phyloP scores from a whole-genome alignment of 352 stramenopile species.

The Pilasporangium apinafurcum region DNA sequence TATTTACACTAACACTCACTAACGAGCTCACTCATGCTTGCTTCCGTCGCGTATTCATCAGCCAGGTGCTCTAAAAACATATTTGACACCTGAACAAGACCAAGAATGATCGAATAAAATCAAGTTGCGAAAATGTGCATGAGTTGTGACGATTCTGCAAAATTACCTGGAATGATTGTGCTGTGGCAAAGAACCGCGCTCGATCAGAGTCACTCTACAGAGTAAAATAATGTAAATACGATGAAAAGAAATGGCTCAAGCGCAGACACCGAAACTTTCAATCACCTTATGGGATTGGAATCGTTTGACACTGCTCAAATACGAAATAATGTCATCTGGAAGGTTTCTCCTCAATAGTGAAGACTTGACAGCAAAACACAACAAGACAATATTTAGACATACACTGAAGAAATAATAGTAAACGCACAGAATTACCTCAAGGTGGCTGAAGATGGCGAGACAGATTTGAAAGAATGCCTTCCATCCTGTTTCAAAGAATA shows the following conservation, averaged over 20 bases:
- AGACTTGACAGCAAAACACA: not conserved
- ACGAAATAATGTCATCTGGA: slow-evolving; percentile 3
- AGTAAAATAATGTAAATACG: not conserved
- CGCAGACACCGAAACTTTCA: no score
- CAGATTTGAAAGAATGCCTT: slow-evolving; percentile 39
- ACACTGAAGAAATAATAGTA: no score
- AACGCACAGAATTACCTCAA: slow-evolving; percentile 28
- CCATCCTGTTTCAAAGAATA: slow-evolving; percentile 46
- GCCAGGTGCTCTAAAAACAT: slow-evolving; percentile 32
- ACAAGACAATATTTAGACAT: not conserved
- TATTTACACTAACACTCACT: no score
- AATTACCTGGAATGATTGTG: slow-evolving; percentile 24
- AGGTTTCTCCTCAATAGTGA: no score
- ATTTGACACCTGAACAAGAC: slow-evolving; percentile 18
- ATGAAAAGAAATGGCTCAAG: no score
- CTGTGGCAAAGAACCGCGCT: slow-evolving; percentile 22
- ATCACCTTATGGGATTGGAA: no score
- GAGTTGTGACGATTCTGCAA: not conserved
- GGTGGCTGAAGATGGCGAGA: slow-evolving; percentile 24
- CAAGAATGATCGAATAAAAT: not conserved
- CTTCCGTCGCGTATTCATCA: slow-evolving; percentile 37
- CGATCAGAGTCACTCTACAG: slow-evolving; percentile 25
- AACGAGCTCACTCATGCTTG: slow-evolving; percentile 36
- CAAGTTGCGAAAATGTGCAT: no score
- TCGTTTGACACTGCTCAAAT: no score